Conservation (phyloP, 108 stramenopile species). For the Cyclotella baltica region DNA sequence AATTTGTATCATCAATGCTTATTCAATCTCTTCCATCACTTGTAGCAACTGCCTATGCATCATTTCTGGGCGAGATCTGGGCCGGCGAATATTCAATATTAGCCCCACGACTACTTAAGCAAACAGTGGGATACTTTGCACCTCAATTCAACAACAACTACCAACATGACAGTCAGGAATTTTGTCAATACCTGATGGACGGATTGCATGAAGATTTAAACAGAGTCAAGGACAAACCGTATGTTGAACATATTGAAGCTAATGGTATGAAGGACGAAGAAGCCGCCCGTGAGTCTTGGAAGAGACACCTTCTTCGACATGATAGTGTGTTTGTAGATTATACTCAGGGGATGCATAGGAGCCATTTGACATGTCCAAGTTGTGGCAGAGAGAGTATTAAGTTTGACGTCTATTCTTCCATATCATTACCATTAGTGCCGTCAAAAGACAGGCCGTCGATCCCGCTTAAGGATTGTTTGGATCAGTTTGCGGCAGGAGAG, state of each 20-base stretch:
- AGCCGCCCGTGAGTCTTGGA: conserved; percentile 88
- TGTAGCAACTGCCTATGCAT: conserved; percentile 80
- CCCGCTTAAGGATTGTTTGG: conserved; percentile 73
- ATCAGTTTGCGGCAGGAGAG: conserved; percentile 83
- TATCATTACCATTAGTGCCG: conserved; percentile 78
- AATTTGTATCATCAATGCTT: not conserved
- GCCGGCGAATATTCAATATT: conserved; percentile 74
- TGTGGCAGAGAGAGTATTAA: conserved; percentile 89
- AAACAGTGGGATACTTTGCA: conserved; percentile 79
- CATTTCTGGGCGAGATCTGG: conserved; percentile 85
- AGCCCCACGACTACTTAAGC: conserved; percentile 85
- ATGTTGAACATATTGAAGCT: conserved; percentile 91
- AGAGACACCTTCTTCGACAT: conserved; percentile 82
- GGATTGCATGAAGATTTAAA: conserved; percentile 88
- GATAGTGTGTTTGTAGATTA: conserved; percentile 89
- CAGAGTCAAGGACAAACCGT: conserved; percentile 81
- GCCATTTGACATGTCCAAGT: conserved; percentile 86
- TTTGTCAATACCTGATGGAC: conserved; percentile 89
- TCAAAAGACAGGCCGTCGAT: conserved; percentile 60
- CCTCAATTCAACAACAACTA: conserved; percentile 92
- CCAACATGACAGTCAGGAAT: conserved; percentile 94
- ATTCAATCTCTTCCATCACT: not conserved
- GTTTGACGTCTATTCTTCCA: conserved; percentile 90
- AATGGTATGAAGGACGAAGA: conserved; percentile 86
- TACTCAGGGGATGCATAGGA: conserved; percentile 90